Evolutionary conservation across 257 asterid species (phyloP), one percentile per base, ranked within the genome.

Genomic region (Gentiana dahurica): DNA sequence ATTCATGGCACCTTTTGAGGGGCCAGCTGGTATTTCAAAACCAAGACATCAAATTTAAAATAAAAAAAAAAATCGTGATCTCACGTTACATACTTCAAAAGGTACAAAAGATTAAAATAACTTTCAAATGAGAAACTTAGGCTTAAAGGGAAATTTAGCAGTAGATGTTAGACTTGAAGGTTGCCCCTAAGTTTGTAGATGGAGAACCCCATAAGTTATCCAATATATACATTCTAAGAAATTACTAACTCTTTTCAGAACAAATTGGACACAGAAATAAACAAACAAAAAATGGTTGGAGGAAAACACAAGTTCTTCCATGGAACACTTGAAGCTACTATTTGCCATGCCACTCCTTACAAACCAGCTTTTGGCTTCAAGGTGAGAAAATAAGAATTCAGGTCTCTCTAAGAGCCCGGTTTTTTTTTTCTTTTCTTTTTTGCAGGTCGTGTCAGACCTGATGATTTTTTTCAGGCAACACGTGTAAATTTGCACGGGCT

Each of bases 281-380:
- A 70, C 62, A 69, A 67, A 61, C 78, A 71, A 70, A 51, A 11
- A 60, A 54, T 41, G 56, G 86, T 86, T 91, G 94, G 74, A 65
- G 77, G 64, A 2, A 76, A 73, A 67, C 60, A 70, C 45, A 73
- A 69, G 79, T 78, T 77, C 61, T 70, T 89, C 57, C 97, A 89
- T 71, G 97, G 97, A 53, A 89, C 95, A 35, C 94, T 89, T 44
- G 97, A 86, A 73, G 93, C 81, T 3, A 81, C 97, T 3, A 81
- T 89, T 47, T 86, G 86, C 60, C 89, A 79, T 5, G 93, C 97
- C 48, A 70, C 91, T 0, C 73, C 59, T 66, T 52, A 58, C 56
- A 76, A 69, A 34, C 58, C 86, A 6, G 58, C 86, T n/a, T 58
- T 68, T 43, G 81, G 86, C 10, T 74, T 86, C 38, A 61, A 61